Base-by-base conservation (phyloP, 1,284 basidiomycete genomes). In the Ustilago bromivora region DNA sequence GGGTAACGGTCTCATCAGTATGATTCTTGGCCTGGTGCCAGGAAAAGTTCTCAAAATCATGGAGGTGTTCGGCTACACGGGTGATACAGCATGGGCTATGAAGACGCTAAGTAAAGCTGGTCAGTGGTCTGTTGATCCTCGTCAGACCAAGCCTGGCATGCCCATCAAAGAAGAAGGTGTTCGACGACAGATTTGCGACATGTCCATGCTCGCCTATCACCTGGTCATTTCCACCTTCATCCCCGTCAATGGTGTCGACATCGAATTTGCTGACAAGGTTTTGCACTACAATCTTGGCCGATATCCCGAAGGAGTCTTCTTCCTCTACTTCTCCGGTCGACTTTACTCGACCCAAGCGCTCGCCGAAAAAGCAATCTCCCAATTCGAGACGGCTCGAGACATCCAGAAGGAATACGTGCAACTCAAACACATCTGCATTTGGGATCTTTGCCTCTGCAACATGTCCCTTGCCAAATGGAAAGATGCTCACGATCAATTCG, bases 291-390 rank as follows among this genome's bases (percentile, higher is more conserved):
- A 86, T 62, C 63, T 86, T 19, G 56, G 71, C 41, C 74, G 84
- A 1, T 86, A 85, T 66, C 84, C 84, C 10, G 61, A 83, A 32
- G 83, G 79, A 4, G 80, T 86, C 57, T 86, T 86, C 66, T 84
- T 85, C 82, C 80, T 86, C 52, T 86, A 85, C 76, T 86, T 86
- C 64, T 82, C 82, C 34, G 84, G 84, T 4, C 82, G 84, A 46
- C 81, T 86, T 40, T 84, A 86, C 70, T 84, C 83, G 47, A 86
- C 83, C 7, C 84, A 86, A 53, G 76, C 79, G 9, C 66, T 81
- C 2, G 71, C 82, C 19, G 76, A 78, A 40, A 75, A 77, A 40
- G 84, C 84, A 4, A 78, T 86, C 54, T 64, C 69, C 19, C 81
- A 82, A 56, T 85, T 82, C 67, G 57, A 73, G 23, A 66, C 71